Evolutionary conservation across 2,329 filamentous ascomycete species (phyloP).

Genomic region (Didymellaceae sp.): DNA sequence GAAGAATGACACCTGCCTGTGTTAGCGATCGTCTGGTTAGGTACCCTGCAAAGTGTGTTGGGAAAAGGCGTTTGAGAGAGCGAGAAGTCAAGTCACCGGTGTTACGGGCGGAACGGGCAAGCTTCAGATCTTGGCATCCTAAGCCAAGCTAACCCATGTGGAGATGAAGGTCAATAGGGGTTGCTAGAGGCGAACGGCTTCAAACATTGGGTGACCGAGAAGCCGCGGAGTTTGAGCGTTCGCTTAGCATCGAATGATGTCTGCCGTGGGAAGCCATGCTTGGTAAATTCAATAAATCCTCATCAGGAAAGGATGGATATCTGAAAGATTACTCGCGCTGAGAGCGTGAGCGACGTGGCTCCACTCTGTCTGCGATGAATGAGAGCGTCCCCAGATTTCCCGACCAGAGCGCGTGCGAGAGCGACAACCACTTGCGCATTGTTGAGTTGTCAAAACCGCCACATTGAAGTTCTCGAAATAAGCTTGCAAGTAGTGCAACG

Average conservation of each 20-base stretch:
- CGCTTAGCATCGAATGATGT: constrained; percentile 14
- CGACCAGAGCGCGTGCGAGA: background rate
- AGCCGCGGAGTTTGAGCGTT: constrained; percentile 13
- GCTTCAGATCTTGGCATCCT: constrained; percentile 10
- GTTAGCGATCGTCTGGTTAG: constrained; percentile 1
- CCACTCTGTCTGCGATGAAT: constrained; percentile 1
- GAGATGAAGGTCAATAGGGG: constrained; percentile 21
- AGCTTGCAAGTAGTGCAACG: constrained; percentile 7
- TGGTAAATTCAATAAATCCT: constrained; percentile 9
- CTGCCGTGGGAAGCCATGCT: background rate
- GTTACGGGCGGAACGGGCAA: constrained; percentile 12
- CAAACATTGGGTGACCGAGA: constrained; percentile 2
- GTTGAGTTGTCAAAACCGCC: constrained; percentile 11
- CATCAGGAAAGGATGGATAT: constrained; percentile 1
- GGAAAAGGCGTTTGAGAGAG: constrained; percentile 3
- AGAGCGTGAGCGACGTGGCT: constrained; percentile 12
- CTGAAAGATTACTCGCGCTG: background rate
- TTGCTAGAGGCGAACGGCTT: constrained; percentile 3
- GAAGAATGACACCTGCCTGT: constrained; percentile 6
- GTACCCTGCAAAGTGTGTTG: constrained; percentile 5
- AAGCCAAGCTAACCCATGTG: constrained; percentile 16
- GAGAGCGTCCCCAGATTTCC: too few relatives aligned
- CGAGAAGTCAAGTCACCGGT: constrained; percentile 6
- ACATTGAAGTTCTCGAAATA: background rate
- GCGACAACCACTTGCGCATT: constrained; percentile 4